phyloP scores from a whole-genome alignment of 2,329 filamentous ascomycete species.

The Graphilbum sp. region DNA sequence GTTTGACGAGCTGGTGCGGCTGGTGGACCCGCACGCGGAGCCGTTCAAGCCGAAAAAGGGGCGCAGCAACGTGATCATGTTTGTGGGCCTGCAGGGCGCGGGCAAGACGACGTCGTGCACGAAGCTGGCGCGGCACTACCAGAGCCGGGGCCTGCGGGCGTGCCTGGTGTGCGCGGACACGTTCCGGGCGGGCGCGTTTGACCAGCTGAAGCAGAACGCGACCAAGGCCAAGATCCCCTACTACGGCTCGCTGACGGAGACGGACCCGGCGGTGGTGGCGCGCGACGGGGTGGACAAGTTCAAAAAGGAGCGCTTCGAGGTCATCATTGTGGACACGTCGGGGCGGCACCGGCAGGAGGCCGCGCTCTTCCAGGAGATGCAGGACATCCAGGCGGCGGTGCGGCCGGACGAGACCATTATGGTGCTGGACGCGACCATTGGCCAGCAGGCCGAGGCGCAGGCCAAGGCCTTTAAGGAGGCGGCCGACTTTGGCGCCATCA shows the following conservation, averaged over 20 bases:
- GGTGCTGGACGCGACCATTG: slow-evolving; percentile 92
- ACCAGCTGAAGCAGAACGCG: slow-evolving; percentile 96
- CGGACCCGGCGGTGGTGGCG: slow-evolving; percentile 84
- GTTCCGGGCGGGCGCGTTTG: slow-evolving; percentile 94
- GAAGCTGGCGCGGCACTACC: slow-evolving; percentile 88
- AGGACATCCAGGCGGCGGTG: slow-evolving; percentile 84
- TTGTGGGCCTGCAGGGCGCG: slow-evolving; percentile 91
- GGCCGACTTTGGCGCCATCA: slow-evolving; percentile 93
- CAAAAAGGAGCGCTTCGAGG: slow-evolving; percentile 95
- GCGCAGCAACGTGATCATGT: slow-evolving; percentile 96
- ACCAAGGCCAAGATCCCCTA: slow-evolving; percentile 99
- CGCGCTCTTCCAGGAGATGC: slow-evolving; percentile 93
- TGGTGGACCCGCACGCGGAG: slow-evolving; percentile 90
- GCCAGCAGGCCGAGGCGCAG: slow-evolving; percentile 88
- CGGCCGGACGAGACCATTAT: slow-evolving; percentile 94
- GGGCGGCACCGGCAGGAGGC: slow-evolving; percentile 90
- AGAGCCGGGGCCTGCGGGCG: slow-evolving; percentile 79
- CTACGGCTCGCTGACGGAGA: slow-evolving; percentile 92
- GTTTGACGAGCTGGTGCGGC: slow-evolving; percentile 87
- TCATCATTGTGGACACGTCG: slow-evolving; percentile 96
- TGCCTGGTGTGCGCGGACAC: slow-evolving; percentile 96
- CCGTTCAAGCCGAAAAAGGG: slow-evolving; percentile 96
- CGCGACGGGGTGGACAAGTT: slow-evolving; percentile 96
- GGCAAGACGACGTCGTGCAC: slow-evolving; percentile 98
- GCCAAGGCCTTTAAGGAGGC: slow-evolving; percentile 95